Evolutionary conservation across 495 filamentous ascomycete species (phyloP).

Genomic region (Talaromyces wortmannii): DNA sequence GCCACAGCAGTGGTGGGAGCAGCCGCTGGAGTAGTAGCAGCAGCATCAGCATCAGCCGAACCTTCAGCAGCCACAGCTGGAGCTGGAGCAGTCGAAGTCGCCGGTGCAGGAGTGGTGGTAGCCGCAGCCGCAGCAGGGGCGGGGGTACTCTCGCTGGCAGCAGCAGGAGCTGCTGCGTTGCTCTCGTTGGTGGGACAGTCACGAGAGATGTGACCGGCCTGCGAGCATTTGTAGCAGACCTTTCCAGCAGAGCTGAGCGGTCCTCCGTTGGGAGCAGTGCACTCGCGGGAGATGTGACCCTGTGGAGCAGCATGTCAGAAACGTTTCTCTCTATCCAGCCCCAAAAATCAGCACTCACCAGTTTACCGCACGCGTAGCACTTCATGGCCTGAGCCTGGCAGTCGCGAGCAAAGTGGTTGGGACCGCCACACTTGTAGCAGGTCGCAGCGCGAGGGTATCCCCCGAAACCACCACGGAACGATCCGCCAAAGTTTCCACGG

Average conservation of each 20-base stretch:
- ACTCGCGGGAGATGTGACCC: conserved; percentile 96
- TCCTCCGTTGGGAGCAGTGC: conserved; percentile 93
- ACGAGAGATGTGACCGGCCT: conserved; percentile 92
- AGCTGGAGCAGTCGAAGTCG: conserved; percentile 26
- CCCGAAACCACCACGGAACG: conserved; percentile 63
- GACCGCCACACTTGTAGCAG: conserved; percentile 99
- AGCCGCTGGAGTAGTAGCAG: conserved; percentile 22
- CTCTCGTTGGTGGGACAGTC: conserved; percentile 70
- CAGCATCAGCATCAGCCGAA: conserved; percentile 37
- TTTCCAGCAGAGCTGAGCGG: conserved; percentile 93
- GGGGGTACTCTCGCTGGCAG: conserved; percentile 22
- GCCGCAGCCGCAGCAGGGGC: conserved; percentile 33
- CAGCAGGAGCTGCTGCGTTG: conserved; percentile 25
- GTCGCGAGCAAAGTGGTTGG: conserved; percentile 97
- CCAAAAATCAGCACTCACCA: conserved; percentile 32
- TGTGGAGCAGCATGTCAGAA: conserved; percentile 10
- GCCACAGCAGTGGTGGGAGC: conserved; percentile 51
- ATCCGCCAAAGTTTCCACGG: conserved; percentile 64
- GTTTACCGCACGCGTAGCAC: conserved; percentile 98
- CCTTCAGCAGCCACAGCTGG: conserved; percentile 44
- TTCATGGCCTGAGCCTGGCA: conserved; percentile 99
- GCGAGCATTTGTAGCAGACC: conserved; percentile 96
- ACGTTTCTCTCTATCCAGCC: neutral
- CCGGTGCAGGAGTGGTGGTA: conserved; percentile 28
- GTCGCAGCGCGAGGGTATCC: conserved; percentile 73